These are phyloP conservation scores for Pythium vanterpoolii DNA, from an alignment of 352 stramenopile genomes.

Conservation along the genomic window DNA sequence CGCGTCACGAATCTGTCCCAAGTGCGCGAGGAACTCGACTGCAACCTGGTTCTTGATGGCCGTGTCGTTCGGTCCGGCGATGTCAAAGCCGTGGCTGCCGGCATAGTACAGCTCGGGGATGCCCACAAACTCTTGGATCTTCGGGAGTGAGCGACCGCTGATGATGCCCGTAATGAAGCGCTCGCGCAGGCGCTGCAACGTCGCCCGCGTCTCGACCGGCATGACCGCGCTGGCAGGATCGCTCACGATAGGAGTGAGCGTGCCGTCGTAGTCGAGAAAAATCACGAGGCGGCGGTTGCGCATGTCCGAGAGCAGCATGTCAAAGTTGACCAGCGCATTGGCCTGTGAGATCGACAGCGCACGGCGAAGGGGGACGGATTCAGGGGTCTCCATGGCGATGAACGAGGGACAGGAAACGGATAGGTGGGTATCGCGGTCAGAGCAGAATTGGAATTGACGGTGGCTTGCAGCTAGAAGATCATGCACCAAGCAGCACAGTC, in stretches of 20 bases:
- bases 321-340: constrained; percentile 76
- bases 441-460: neutral
- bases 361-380: constrained; percentile 11
- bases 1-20: constrained; percentile 56
- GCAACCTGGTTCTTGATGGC: constrained; percentile 84
- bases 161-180: constrained; percentile 87
- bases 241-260: constrained; percentile 88
- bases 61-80: constrained; percentile 72
- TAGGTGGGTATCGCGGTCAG: neutral
- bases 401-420: neutral
- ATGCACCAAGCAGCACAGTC: too few species aligned
- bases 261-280: constrained; percentile 90
- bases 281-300: constrained; percentile 63
- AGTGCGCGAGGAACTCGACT: constrained; percentile 61
- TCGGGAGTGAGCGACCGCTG: constrained; percentile 78
- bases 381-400: neutral
- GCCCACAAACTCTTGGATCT: constrained; percentile 87
- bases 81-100: constrained; percentile 89
- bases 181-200: constrained; percentile 70
- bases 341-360: constrained; percentile 64
- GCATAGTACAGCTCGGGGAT: constrained; percentile 89
- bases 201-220: constrained; percentile 57
- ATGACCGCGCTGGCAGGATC: constrained; percentile 76
- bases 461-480: neutral
- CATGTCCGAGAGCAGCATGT: constrained; percentile 47